Base-by-base conservation (phyloP, 2,329 filamentous ascomycete species). In the Sphaerulina musiva region DNA sequence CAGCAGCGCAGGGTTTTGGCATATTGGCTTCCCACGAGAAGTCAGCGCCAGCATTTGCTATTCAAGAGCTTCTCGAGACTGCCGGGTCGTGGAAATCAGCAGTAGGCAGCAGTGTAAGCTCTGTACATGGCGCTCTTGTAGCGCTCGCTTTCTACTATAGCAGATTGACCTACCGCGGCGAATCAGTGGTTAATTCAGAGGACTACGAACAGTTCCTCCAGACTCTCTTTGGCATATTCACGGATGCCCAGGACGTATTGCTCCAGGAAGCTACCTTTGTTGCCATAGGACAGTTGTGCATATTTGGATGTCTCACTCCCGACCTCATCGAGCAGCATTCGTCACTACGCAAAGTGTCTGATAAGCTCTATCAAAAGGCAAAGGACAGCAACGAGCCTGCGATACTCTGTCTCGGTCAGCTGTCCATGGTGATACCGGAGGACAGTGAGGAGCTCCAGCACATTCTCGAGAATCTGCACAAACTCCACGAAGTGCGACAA, bases 351-450 rank as follows among this genome's bases (percentile, higher is more conserved):
- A 55, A 51, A 12, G 73, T 90, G 11, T 76, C 84, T 23, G 78
- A 84, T 14, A 80, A 82, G 6, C 74, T 96, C 0, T 76, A 81
- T 5, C 74, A 78, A 0, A 81, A 85, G 56, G 85, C 88, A 8
- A 93, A 90, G 67, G 83, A 86, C 54, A 87, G 89, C 7, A 87
- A 88, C 53, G 91, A 95, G 64, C 84, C 80, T 53, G 87, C 92
- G 0, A 92, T 96, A 47, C 71, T 81, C n/a, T 83, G 88, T 2
- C 75, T 97, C 4, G 93, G 93, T 0, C 80, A 87, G 46, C 73
- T 97, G 2, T 83, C 86, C 0, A 80, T 89, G 49, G 80, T 85
- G 1, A 70, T 83, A 2, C 71, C 76, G 10, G 74, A 79, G 34
- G 70, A 75, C 40, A 67, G 71, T 1, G 64, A 69, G 2, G 63